Conservation (phyloP, 1,284 basidiomycete species). For the Leccinum subfulvum region DNA sequence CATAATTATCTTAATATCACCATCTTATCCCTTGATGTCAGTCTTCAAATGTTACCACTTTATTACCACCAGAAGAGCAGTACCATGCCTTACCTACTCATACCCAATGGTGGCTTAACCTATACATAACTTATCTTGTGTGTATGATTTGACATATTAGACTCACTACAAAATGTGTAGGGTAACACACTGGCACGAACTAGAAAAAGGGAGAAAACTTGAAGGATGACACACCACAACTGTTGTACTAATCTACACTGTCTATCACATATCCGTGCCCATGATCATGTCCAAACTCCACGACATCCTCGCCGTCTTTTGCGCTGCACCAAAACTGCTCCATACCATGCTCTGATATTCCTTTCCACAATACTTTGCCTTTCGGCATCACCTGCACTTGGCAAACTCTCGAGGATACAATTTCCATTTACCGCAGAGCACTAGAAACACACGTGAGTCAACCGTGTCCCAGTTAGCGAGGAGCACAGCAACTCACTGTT, state of each 20-base stretch:
- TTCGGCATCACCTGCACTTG: conserved; percentile 93
- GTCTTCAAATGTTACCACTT: too few relatives aligned
- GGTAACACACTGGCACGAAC: too few relatives aligned
- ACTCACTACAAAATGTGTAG: too few relatives aligned
- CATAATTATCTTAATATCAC: too few relatives aligned
- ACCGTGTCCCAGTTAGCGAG: not conserved
- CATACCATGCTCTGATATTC: conserved; percentile 97
- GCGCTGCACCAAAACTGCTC: conserved; percentile 89
- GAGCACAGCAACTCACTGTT: conserved; percentile 63
- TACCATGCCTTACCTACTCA: too few relatives aligned
- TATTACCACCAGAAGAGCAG: too few relatives aligned
- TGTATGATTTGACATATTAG: too few relatives aligned
- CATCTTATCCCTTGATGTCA: too few relatives aligned
- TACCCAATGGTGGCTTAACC: too few relatives aligned
- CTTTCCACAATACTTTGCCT: conserved; percentile 98
- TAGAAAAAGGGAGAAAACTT: too few relatives aligned
- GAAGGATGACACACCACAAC: too few relatives aligned
- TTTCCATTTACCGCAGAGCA: conserved; percentile 97
- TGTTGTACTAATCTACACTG: conserved; percentile 1
- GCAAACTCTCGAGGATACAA: conserved; percentile 92
- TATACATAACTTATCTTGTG: too few relatives aligned
- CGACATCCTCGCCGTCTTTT: conserved; percentile 68
- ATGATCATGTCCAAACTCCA: conserved; percentile 31
- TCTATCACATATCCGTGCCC: conserved; percentile 11
- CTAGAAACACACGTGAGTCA: conserved; percentile 36